Evolutionary conservation across 495 filamentous ascomycete species (phyloP).

Genomic region (Aspergillus hancockii): DNA sequence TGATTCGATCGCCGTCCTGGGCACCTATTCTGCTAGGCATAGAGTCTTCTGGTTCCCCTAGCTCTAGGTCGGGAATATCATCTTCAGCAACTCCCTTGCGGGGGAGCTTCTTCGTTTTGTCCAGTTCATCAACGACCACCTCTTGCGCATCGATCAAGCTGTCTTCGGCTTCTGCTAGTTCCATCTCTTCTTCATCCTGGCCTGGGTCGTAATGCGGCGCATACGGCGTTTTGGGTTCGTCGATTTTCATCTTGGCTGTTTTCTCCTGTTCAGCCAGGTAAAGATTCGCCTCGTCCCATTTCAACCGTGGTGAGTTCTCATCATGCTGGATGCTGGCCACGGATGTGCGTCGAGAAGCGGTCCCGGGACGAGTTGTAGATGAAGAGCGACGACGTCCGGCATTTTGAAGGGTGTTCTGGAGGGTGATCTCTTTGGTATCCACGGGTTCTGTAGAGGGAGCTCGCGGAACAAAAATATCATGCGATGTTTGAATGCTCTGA

Average conservation of each 20-base stretch:
- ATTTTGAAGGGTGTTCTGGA: conserved; percentile 92
- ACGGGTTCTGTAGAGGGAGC: conserved; percentile 30
- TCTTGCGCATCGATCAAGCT: conserved; percentile 56
- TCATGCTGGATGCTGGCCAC: conserved; percentile 45
- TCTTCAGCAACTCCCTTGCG: conserved; percentile 54
- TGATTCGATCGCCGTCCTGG: conserved; percentile 38
- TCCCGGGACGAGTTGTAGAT: conserved; percentile 60
- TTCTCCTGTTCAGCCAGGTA: conserved; percentile 96
- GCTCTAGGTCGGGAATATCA: conserved; percentile 87
- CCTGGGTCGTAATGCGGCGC: conserved; percentile 85
- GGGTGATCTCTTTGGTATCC: conserved; percentile 77
- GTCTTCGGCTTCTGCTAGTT: conserved; percentile 36
- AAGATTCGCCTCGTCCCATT: conserved; percentile 97
- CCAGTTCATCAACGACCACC: conserved; percentile 71
- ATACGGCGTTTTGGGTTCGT: conserved; percentile 96
- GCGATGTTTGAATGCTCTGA: conserved; percentile 36
- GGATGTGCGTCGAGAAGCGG: conserved; percentile 70
- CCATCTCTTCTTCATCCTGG: conserved; percentile 79
- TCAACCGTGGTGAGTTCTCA: conserved; percentile 71
- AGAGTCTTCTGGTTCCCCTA: conserved; percentile 89
- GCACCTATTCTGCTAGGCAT: conserved; percentile 26
- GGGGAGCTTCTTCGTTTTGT: conserved; percentile 46
- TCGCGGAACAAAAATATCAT: conserved; percentile 29
- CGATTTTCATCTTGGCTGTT: conserved; percentile 95
- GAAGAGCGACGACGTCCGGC: conserved; percentile 87